Evolutionary conservation across 2,329 filamentous ascomycete species (phyloP).

Genomic region (Calonectria pseudoreteaudii): DNA sequence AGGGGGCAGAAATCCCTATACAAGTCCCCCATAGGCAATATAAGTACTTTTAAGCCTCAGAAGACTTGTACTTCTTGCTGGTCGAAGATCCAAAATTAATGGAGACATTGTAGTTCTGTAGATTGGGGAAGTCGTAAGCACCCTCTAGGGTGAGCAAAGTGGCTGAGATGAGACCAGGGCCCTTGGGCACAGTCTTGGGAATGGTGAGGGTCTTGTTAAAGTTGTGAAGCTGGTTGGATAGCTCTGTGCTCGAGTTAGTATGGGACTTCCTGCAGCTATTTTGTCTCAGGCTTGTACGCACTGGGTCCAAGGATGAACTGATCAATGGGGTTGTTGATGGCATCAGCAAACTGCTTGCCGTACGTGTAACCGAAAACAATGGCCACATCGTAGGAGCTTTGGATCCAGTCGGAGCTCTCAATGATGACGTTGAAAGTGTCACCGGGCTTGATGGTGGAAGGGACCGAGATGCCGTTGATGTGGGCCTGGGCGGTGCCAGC

Average conservation of each 20-base stretch:
- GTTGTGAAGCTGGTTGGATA: not conserved
- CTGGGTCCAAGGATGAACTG: slow-evolving; percentile 53
- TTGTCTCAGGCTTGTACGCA: slow-evolving; percentile 22
- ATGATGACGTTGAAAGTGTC: slow-evolving; percentile 52
- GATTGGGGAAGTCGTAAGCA: not conserved
- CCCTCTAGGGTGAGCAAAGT: not conserved
- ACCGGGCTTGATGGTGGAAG: slow-evolving; percentile 54
- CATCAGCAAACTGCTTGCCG: slow-evolving; percentile 35
- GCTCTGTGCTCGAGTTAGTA: not conserved
- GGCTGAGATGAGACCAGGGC: not conserved
- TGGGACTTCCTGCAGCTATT: not conserved
- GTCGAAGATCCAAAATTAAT: not conserved
- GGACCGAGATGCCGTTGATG: slow-evolving; percentile 57
- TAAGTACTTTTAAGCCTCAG: not conserved
- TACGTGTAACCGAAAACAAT: slow-evolving; percentile 55
- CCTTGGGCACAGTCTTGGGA: not conserved
- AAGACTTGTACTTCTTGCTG: not conserved
- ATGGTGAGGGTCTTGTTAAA: not conserved
- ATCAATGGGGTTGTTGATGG: slow-evolving; percentile 33
- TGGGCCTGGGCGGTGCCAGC: slow-evolving; percentile 48
- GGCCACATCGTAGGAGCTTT: slow-evolving; percentile 57
- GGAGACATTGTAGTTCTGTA: not conserved
- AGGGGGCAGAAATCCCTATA: not conserved
- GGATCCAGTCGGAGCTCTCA: slow-evolving; percentile 56
- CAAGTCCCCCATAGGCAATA: not conserved